Percentiles rank a stretch among this genome's conserved stretches.
phyloP scores from a whole-genome alignment of 2,329 filamentous ascomycete species.

The Periglandula ipomoeae region DNA sequence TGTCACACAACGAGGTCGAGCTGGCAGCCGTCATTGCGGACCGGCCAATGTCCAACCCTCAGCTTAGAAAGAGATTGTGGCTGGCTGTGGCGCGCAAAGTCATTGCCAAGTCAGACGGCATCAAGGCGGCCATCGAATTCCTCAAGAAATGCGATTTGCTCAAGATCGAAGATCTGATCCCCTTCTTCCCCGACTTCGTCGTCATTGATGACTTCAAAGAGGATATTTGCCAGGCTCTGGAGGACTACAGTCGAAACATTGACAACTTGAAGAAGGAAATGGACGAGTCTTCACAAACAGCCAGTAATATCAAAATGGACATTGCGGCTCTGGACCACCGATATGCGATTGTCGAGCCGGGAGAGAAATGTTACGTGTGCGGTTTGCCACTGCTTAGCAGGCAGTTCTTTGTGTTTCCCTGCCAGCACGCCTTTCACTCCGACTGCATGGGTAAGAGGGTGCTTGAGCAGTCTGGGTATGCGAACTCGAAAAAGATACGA shows the following conservation, averaged over 20 bases:
- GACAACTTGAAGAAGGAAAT: slow-evolving; percentile 84
- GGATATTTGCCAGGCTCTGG: slow-evolving; percentile 87
- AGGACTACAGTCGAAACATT: slow-evolving; percentile 88
- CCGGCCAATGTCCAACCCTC: slow-evolving; percentile 66
- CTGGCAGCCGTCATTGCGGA: slow-evolving; percentile 86
- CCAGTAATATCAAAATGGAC: slow-evolving; percentile 81
- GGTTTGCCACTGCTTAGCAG: slow-evolving; percentile 75
- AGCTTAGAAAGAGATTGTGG: slow-evolving; percentile 89
- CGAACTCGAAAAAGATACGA: slow-evolving; percentile 68
- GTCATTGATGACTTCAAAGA: slow-evolving; percentile 99
- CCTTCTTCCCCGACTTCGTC: slow-evolving; percentile 97
- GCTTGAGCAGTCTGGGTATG: slow-evolving; percentile 68
- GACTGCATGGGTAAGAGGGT: slow-evolving; percentile 86
- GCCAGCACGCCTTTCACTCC: slow-evolving; percentile 94
- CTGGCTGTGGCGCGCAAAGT: slow-evolving; percentile 91
- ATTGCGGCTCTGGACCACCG: slow-evolving; percentile 78
- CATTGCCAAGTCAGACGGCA: slow-evolving; percentile 75
- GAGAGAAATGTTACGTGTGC: slow-evolving; percentile 88
- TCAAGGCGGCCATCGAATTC: slow-evolving; percentile 90
- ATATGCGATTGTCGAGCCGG: slow-evolving; percentile 93
- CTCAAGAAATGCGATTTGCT: slow-evolving; percentile 84
- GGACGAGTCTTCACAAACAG: slow-evolving; percentile 86
- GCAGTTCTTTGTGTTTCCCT: slow-evolving; percentile 97
- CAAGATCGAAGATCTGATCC: slow-evolving; percentile 92
- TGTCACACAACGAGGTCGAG: slow-evolving; percentile 83